phyloP scores from a whole-genome alignment of 371 early-diverging fungal genomes.

The Saksenaea oblongispora region DNA sequence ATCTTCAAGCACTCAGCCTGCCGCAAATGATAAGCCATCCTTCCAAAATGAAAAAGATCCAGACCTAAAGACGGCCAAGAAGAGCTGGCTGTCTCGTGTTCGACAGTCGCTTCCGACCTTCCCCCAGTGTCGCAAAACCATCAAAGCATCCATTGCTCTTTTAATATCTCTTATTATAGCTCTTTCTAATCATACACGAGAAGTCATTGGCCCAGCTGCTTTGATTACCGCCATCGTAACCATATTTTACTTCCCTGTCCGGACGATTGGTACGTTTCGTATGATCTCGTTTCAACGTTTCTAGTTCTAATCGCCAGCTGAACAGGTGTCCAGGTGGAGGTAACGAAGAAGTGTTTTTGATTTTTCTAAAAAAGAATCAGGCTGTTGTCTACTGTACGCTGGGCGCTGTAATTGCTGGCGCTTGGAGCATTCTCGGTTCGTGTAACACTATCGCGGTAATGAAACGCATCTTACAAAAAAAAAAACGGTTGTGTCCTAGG shows the following conservation, averaged over 20 bases:
- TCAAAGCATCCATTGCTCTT: slow-evolving; percentile 38
- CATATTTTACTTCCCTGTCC: slow-evolving; percentile 27
- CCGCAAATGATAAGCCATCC: neutral
- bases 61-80: neutral
- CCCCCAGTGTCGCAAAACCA: slow-evolving; percentile 29
- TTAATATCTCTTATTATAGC: slow-evolving; percentile 28
- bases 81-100: neutral
- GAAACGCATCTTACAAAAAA: neutral
- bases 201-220: slow-evolving; percentile 14
- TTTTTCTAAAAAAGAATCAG: slow-evolving; percentile 15
- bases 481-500: slow-evolving; percentile 11
- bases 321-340: slow-evolving; percentile 14
- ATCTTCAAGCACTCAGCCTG: neutral
- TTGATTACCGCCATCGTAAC: slow-evolving; percentile 17
- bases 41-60: neutral
- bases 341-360: neutral
- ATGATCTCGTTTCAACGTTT: neutral
- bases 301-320: neutral
- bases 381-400: slow-evolving; percentile 31
- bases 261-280: slow-evolving; percentile 16
- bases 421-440: slow-evolving; percentile 35
- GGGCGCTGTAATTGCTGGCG: slow-evolving; percentile 27
- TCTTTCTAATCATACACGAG: slow-evolving; percentile 10
- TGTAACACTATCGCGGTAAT: neutral
- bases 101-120: slow-evolving; percentile 21